These are phyloP conservation scores for Hibiscus mutabilis DNA, from an alignment of 345 rosid genomes.

Conservation along the genomic window DNA sequence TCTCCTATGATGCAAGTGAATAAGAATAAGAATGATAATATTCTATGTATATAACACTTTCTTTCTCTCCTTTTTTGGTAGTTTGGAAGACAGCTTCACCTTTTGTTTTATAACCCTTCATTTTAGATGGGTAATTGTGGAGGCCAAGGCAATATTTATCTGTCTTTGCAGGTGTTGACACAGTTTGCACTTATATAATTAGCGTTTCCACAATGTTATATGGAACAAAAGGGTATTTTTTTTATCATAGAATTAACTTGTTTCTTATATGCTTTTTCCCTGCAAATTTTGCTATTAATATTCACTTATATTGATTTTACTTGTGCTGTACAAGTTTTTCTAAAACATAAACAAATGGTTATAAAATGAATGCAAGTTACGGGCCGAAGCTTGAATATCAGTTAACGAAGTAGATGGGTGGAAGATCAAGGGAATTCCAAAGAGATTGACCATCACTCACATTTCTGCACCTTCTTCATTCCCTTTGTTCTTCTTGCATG, in stretches of 20 bases:
- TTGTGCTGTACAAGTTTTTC: too few species aligned
- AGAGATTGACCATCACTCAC: constrained; percentile 37
- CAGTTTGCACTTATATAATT: background rate
- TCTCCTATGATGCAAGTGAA: constrained; percentile 25
- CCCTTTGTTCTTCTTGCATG: constrained; percentile 26
- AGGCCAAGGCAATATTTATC: constrained; percentile 3
- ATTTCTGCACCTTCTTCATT: constrained; percentile 15
- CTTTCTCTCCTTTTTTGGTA: background rate
- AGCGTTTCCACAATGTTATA: constrained; percentile 7
- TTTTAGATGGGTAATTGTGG: constrained; percentile 28
- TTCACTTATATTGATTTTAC: too few species aligned
- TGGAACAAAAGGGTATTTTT: constrained; percentile 11
- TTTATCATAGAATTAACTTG: constrained; percentile 9
- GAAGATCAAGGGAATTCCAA: constrained; percentile 66
- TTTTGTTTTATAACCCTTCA: constrained; percentile 13
- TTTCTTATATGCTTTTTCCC: background rate
- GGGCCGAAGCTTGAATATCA: background rate
- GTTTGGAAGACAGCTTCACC: background rate
- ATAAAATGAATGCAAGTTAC: background rate
- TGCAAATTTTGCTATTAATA: background rate
- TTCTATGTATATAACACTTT: constrained; percentile 23
- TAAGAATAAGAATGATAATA: constrained; percentile 10
- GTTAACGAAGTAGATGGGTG: constrained; percentile 48
- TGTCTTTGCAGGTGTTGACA: constrained; percentile 1
- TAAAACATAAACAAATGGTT: background rate